Base-by-base conservation (phyloP, 2,329 filamentous ascomycete species). In the Dactylellina parvicollis region DNA sequence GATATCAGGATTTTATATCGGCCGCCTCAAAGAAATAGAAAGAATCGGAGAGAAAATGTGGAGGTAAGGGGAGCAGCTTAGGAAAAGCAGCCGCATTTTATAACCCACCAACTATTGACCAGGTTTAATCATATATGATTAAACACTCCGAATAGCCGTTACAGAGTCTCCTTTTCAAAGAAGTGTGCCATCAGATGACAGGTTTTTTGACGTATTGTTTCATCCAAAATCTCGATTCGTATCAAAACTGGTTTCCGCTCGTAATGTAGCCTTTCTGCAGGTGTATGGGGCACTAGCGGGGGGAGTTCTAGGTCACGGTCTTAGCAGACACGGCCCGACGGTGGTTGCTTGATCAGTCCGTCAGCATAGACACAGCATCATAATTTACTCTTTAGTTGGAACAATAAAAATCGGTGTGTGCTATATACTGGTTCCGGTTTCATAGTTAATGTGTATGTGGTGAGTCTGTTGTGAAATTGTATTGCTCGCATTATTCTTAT, bases 241-340 rank as follows among this genome's bases (percentile, higher is more conserved):
- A 28, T 60, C 54, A 60, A 22, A 20, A 50, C 46, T 42, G 26
- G 7, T n/a, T 36, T n/a, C 8, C 34, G n/a, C 50, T 38, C 42
- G 10, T 55, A 36, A 20, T 10, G 30, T 9, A 1, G n/a, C 28
- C 26, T 18, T 18, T 50, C 16, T 28, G 46, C 44, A 36, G 38
- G 14, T 34, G 14, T 26, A 24, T 61, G 16, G n/a, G 16, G 40
- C 38, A 28, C 38, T 56, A 70, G 28, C n/a, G 49, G 54, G 46
- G 22, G 10, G 18, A 2, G 10, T n/a, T 40, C 16, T 38, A 14
- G 44, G 54, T 14, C 62, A 55, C 46, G 47, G 16, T 54, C n/a
- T 30, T 36, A 70, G 54, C 26, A 20, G 14, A 47, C 56, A 44
- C 65, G 65, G 65, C 47, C 65, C 65, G 65, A 70, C 65, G 65